Evolutionary conservation across 257 asterid species (phyloP).

Genomic region (Thymus quinquecostatus): DNA sequence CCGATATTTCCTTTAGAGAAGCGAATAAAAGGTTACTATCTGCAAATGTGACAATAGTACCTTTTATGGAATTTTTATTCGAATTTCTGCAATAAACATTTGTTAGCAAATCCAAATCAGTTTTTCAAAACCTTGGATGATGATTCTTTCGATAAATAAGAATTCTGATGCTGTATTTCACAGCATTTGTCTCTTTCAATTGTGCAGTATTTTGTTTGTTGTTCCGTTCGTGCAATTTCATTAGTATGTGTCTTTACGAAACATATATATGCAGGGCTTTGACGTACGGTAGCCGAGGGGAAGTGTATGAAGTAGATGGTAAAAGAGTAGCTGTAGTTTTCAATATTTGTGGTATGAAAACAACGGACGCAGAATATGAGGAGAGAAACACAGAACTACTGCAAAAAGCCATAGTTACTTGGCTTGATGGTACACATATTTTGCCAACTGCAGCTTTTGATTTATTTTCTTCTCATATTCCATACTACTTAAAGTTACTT

Average conservation of each 20-base stretch:
- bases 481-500: too few relatives aligned
- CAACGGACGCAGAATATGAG: constrained; percentile 30
- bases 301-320: constrained; percentile 65
- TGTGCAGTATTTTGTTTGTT: too few relatives aligned
- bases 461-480: too few relatives aligned
- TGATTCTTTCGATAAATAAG: too few relatives aligned
- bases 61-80: background rate
- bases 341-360: constrained; percentile 38
- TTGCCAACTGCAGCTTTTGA: background rate
- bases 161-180: too few relatives aligned
- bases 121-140: too few relatives aligned
- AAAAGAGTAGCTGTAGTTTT: constrained; percentile 62
- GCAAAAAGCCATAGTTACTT: constrained; percentile 42
- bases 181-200: too few relatives aligned
- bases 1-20: background rate
- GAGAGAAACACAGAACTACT: constrained; percentile 40
- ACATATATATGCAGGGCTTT: constrained; percentile 42
- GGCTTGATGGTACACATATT: constrained; percentile 53
- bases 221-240: too few relatives aligned
- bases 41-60: background rate
- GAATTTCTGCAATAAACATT: too few relatives aligned
- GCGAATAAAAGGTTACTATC: constrained; percentile 41
- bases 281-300: constrained; percentile 63
- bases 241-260: too few relatives aligned
- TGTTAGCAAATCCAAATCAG: too few relatives aligned